These are phyloP conservation scores for Ceratobasidium sp. DNA, from an alignment of 1,284 basidiomycete species.

Conservation along the genomic window DNA sequence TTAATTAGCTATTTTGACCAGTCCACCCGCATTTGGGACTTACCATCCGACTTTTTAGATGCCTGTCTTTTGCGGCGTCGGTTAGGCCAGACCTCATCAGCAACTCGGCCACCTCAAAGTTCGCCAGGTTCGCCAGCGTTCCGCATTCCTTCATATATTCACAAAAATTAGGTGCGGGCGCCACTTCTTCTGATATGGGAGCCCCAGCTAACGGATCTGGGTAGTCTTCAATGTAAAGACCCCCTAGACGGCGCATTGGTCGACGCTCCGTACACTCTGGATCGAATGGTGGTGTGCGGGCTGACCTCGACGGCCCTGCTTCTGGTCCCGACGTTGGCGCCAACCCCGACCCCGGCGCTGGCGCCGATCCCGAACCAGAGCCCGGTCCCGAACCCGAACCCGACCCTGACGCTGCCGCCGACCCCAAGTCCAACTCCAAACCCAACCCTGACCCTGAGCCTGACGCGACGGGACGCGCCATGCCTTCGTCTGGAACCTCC, in stretches of 20 bases:
- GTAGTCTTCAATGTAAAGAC: constrained; percentile 8
- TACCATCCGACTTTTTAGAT: constrained; percentile 25
- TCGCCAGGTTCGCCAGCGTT: neutral
- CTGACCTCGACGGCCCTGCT: too few relatives aligned
- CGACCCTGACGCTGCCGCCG: too few relatives aligned
- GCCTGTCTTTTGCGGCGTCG: neutral
- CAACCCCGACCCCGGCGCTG: too few relatives aligned
- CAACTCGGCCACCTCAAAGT: constrained; percentile 28
- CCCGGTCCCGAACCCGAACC: too few relatives aligned
- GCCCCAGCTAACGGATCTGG: constrained; percentile 11
- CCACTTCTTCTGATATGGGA: neutral
- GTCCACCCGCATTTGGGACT: neutral
- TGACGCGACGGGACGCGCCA: too few relatives aligned
- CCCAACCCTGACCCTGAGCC: too few relatives aligned
- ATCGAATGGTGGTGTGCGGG: too few relatives aligned
- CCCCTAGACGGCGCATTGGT: neutral
- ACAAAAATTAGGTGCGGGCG: neutral
- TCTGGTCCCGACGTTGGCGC: too few relatives aligned
- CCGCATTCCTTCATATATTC: constrained; percentile 18
- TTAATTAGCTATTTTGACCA: neutral
- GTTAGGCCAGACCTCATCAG: constrained; percentile 33
- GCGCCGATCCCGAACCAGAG: too few relatives aligned
- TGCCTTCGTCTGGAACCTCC: too few relatives aligned
- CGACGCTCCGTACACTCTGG: too few relatives aligned
- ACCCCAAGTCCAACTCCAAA: too few relatives aligned